Percentiles rank a stretch among this genome's conserved stretches.
phyloP scores from a whole-genome alignment of 495 filamentous ascomycete species.

The Talaromyces proteolyticus region DNA sequence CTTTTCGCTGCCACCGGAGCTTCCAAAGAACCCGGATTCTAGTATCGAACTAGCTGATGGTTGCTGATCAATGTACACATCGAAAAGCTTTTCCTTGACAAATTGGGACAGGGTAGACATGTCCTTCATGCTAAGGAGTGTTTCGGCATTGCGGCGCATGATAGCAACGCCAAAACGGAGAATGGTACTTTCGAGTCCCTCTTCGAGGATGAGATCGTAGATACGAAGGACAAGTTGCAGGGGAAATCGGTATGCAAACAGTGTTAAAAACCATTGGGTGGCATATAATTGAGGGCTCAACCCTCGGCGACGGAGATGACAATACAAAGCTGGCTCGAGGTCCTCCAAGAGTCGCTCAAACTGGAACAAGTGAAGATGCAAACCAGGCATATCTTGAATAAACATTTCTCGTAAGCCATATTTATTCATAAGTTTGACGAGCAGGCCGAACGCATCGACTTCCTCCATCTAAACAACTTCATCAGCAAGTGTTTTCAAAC shows the following conservation, averaged over 20 bases:
- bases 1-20: conserved; percentile 82
- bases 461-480: conserved; percentile 71
- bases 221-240: conserved; percentile 93
- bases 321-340: conserved; percentile 87
- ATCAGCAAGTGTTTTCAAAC: conserved; percentile 46
- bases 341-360: conserved; percentile 95
- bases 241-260: conserved; percentile 98
- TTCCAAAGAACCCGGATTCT: conserved; percentile 96
- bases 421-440: conserved; percentile 94
- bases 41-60: conserved; percentile 83
- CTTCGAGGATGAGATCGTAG: conserved; percentile 93
- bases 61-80: conserved; percentile 91
- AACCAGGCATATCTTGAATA: conserved; percentile 90
- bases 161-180: conserved; percentile 90
- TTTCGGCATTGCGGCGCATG: conserved; percentile 84
- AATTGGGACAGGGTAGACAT: conserved; percentile 83
- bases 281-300: conserved; percentile 92
- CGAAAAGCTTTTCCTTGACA: conserved; percentile 89
- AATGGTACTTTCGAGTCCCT: conserved; percentile 85
- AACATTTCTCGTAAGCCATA: conserved; percentile 93
- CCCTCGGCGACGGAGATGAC: conserved; percentile 82
- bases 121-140: conserved; percentile 80
- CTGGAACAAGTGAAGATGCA: conserved; percentile 89
- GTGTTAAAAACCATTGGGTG: conserved; percentile 97
- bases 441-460: conserved; percentile 90